Base-by-base conservation (phyloP, 257 asterid species). In the Agastache rugosa region DNA sequence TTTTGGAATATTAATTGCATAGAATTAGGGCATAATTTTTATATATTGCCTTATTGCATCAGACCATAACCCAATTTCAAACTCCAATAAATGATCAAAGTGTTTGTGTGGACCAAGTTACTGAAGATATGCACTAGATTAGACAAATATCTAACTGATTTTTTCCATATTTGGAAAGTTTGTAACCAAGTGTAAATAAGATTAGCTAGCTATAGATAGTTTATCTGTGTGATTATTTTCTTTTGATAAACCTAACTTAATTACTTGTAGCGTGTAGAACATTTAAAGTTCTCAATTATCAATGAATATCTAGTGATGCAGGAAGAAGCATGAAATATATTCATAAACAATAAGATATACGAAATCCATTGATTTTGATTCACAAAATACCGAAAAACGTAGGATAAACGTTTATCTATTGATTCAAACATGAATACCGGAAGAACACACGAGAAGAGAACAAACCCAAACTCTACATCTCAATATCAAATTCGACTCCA, bases 131-230 rank as follows among this genome's bases (percentile, higher is more conserved):
- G 17, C 44, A 23, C 44, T 47, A 69, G 63, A 75, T 56, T 69
- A 39, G 59, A n/a, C 44, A 16, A 15, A 20, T 64, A 72, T 64
- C 67, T 51, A 61, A 77, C 65, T 63, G 2, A 71, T 71, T 47
- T 29, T 34, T 72, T 17, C 75, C 70, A 66, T 37, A 16, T 53
- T 34, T n/a, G 75, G 71, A 20, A 34, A 78, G n/a, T 78, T 56
- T 61, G 47, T 19, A 47, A 56, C 27, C 71, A 67, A 73, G 7
- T 72, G 34, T 35, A 47, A 6, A 54, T 54, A 71, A 71, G 69
- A 63, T 51, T 63, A 59, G 3, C 48, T 58, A 41, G 14, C 4
- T 27, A 10, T n/a, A 50, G 15, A 31, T 50, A 2, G 3, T 35
- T 16, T 47, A 66, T 66, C 20, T 11, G 55, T 58, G 20, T 11